Percentiles rank a stretch among this genome's conserved stretches.
phyloP scores from a whole-genome alignment of 352 stramenopile genomes.

The Globisporangium viniferum region DNA sequence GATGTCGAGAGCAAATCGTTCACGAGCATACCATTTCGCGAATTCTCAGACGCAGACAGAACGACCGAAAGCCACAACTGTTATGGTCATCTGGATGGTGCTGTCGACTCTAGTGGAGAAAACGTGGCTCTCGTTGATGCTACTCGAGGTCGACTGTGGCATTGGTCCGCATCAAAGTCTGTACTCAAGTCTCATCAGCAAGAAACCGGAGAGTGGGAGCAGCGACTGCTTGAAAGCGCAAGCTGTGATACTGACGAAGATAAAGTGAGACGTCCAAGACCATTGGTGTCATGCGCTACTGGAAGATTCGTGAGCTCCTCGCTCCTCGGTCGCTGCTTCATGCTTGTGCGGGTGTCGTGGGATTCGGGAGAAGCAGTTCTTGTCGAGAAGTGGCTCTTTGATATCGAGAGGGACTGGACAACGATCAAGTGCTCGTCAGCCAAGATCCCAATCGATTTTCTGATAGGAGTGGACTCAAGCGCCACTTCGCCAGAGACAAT shows the following conservation, averaged over 20 bases:
- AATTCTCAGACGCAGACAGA: not conserved
- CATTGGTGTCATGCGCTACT: not conserved
- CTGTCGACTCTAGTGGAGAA: not conserved
- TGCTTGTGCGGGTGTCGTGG: constrained; percentile 14
- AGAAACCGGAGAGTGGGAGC: not conserved
- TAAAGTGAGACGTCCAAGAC: no score
- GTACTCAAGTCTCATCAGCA: no score
- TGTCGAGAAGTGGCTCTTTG: constrained; percentile 12
- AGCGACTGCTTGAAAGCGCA: not conserved
- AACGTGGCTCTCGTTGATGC: constrained; percentile 5
- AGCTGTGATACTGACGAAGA: not conserved
- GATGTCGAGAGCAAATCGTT: not conserved
- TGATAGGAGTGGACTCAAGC: not conserved
- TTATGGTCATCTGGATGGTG: not conserved
- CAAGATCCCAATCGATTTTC: constrained; percentile 1
- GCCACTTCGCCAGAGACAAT: not conserved
- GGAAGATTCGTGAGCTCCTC: constrained; percentile 18
- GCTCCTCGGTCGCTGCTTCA: constrained; percentile 25
- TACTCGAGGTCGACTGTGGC: not conserved
- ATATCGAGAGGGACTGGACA: constrained; percentile 16
- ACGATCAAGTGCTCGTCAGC: not conserved
- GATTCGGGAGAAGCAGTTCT: not conserved
- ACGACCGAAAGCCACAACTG: not conserved
- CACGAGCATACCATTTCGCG: not conserved
- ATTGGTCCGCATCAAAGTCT: not conserved